A percentile compares a stretch with the other conserved stretches of the same genome.
These are phyloP conservation scores for Malassezia obtusa DNA, from an alignment of 1,284 basidiomycete species.

Conservation along the genomic window DNA sequence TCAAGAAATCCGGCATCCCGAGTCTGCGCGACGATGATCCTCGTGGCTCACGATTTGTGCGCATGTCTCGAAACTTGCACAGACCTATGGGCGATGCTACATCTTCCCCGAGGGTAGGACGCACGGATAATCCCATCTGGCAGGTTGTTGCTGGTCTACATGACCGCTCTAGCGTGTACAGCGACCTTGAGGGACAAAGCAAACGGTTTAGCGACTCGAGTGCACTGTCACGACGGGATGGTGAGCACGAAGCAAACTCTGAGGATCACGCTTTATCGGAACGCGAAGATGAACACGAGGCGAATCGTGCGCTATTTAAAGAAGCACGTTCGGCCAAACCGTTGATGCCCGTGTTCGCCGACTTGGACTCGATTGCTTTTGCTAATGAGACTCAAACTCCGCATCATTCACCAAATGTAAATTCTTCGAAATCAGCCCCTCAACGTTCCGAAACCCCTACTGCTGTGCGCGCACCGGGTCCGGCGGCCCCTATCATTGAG, in stretches of 20 bases:
- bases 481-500: too few relatives aligned
- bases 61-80: neutral
- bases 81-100: neutral
- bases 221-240: conserved; percentile 1
- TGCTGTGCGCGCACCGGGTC: too few relatives aligned
- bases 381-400: neutral
- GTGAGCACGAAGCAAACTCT: neutral
- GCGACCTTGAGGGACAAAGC: neutral
- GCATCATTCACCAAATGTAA: neutral
- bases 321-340: neutral
- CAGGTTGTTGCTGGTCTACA: conserved; percentile 14
- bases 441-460: too few relatives aligned
- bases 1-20: neutral
- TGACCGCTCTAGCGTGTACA: conserved; percentile 14
- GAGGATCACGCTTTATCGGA: neutral
- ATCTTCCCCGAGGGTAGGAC: neutral
- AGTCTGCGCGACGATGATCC: neutral
- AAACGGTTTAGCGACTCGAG: conserved; percentile 13
- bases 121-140: conserved; percentile 15
- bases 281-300: neutral
- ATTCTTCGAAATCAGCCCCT: too few relatives aligned
- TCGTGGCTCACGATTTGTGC: neutral
- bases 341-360: neutral
- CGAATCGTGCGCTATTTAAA: conserved; percentile 8
- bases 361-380: neutral